phyloP scores from a whole-genome alignment of 768 basidiomycete genomes.

The Xerocomus brunneocitrinus region DNA sequence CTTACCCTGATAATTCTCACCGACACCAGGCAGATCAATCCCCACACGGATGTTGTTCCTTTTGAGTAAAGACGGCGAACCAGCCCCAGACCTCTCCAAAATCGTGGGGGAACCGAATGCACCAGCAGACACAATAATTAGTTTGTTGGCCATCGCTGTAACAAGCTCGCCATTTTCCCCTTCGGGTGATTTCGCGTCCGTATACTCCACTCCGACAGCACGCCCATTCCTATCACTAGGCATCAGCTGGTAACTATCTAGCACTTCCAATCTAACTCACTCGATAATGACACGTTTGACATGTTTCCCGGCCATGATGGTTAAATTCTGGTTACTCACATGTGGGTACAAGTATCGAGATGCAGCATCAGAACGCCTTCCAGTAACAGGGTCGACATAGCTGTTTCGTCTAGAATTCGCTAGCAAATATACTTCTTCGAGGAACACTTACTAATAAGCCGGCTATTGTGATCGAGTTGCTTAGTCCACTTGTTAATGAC shows the following conservation, averaged over 20 bases:
- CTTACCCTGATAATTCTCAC: slow-evolving; percentile 59
- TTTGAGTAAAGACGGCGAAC: slow-evolving; percentile 44
- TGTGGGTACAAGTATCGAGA: slow-evolving; percentile 38
- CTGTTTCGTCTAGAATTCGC: slow-evolving; percentile 31
- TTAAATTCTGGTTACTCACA: slow-evolving; percentile 26
- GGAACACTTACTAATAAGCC: slow-evolving; percentile 12
- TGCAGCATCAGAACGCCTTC: slow-evolving; percentile 27
- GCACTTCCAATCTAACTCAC: slow-evolving; percentile 18
- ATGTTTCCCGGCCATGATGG: slow-evolving; percentile 27
- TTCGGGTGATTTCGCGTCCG: not conserved
- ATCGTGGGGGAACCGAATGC: slow-evolving; percentile 55
- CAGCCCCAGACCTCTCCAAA: slow-evolving; percentile 66
- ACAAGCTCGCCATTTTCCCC: slow-evolving; percentile 3
- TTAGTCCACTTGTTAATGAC: too few relatives aligned
- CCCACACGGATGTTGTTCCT: slow-evolving; percentile 42
- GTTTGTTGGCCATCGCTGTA: slow-evolving; percentile 28
- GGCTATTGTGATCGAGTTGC: not conserved
- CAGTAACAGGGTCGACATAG: slow-evolving; percentile 48
- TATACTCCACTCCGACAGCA: slow-evolving; percentile 39
- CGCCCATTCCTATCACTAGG: slow-evolving; percentile 24
- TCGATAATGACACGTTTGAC: slow-evolving; percentile 36
- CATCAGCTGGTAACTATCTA: not conserved
- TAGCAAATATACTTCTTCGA: not conserved
- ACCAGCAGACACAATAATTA: slow-evolving; percentile 50
- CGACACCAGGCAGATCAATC: slow-evolving; percentile 73